A percentile compares a stretch with the other conserved stretches of the same genome.
Conservation (phyloP, 2,329 filamentous ascomycete genomes). For the Phyllosticta capitalensis region DNA sequence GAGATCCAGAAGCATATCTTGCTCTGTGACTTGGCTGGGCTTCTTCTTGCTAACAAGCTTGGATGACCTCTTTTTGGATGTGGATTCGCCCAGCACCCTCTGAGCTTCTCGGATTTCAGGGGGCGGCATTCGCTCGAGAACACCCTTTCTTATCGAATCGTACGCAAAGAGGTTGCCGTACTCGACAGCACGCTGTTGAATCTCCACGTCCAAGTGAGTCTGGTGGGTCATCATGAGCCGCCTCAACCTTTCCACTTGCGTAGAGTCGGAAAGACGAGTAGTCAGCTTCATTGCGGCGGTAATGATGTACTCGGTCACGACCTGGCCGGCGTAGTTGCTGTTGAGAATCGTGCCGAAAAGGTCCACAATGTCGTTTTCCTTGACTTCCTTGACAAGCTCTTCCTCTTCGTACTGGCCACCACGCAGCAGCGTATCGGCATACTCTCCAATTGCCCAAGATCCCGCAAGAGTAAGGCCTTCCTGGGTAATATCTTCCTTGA, state of each 20-base stretch:
- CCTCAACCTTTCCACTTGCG: slow-evolving; percentile 80
- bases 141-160: slow-evolving; percentile 77
- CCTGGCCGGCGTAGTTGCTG: slow-evolving; percentile 87
- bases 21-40: slow-evolving; percentile 72
- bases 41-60: slow-evolving; percentile 61
- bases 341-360: slow-evolving; percentile 87
- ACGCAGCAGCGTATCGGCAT: slow-evolving; percentile 77
- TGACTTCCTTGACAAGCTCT: slow-evolving; percentile 72
- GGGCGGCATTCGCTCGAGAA: slow-evolving; percentile 94
- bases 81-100: slow-evolving; percentile 73
- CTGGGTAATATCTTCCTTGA: slow-evolving; percentile 96
- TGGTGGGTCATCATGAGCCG: slow-evolving; percentile 68
- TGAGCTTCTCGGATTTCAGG: slow-evolving; percentile 96
- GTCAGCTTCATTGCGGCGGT: slow-evolving; percentile 93
- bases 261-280: slow-evolving; percentile 69
- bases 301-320: slow-evolving; percentile 90
- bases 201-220: slow-evolving; percentile 84
- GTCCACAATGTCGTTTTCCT: slow-evolving; percentile 83
- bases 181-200: slow-evolving; percentile 92
- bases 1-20: slow-evolving; percentile 83
- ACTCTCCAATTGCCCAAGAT: slow-evolving; percentile 97
- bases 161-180: slow-evolving; percentile 91
- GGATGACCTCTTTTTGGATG: slow-evolving; percentile 40
- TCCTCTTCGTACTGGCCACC: slow-evolving; percentile 92
- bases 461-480: slow-evolving; percentile 89